Evolutionary conservation across 495 filamentous ascomycete genomes (phyloP).

Genomic region (Aspergillus bertholletiae): DNA sequence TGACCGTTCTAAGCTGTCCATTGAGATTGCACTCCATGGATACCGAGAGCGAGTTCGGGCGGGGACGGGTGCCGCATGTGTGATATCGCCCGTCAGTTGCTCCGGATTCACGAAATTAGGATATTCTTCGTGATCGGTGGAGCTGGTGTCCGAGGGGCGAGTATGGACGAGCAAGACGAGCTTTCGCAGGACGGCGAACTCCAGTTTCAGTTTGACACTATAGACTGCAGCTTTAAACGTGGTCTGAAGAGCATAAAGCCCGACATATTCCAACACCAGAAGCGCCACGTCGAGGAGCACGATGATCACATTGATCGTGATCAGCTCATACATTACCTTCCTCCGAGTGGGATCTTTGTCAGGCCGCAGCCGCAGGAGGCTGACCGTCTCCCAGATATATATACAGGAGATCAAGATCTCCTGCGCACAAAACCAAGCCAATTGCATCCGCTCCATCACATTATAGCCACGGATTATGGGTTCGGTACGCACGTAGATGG

Average conservation of each 20-base stretch:
- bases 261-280: constrained; percentile 51
- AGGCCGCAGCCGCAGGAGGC: constrained; percentile 39
- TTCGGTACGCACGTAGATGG: constrained; percentile 21
- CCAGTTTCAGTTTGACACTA: constrained; percentile 61
- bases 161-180: constrained; percentile 35
- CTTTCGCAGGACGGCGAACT: constrained; percentile 54
- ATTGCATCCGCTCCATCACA: constrained; percentile 56
- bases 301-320: constrained; percentile 55
- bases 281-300: constrained; percentile 53
- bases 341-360: constrained; percentile 37
- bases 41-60: constrained; percentile 8
- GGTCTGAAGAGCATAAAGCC: constrained; percentile 51
- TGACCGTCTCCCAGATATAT: constrained; percentile 52
- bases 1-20: constrained; percentile 31
- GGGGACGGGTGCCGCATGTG: constrained; percentile 27
- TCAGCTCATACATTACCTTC: constrained; percentile 47
- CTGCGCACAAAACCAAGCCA: constrained; percentile 57
- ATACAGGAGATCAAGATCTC: constrained; percentile 55
- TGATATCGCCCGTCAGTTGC: constrained; percentile 34
- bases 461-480: constrained; percentile 43
- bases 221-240: constrained; percentile 56
- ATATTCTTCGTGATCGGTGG: constrained; percentile 32
- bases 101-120: constrained; percentile 38
- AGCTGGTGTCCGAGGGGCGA: constrained; percentile 28
- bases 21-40: constrained; percentile 28